Conservation (phyloP, 352 stramenopile genomes). For the Globisporangium spiculum region DNA sequence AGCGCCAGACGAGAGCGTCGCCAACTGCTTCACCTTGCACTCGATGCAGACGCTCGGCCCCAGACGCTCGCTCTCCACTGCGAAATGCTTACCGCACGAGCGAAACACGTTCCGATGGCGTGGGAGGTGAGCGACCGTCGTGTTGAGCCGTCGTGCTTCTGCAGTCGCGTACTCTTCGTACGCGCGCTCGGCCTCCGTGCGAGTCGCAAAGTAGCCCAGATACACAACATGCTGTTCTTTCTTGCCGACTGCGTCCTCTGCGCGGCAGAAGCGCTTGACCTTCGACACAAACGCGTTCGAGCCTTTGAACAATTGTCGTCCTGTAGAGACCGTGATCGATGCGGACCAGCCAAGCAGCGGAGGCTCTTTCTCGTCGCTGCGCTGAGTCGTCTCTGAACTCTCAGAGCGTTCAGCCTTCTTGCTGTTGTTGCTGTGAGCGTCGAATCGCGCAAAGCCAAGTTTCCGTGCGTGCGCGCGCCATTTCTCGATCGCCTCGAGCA, state of each 20-base stretch:
- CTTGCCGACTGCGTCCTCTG: conserved; percentile 49
- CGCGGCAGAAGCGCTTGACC: conserved; percentile 67
- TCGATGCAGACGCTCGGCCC: conserved; percentile 76
- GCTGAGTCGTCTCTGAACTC: background rate
- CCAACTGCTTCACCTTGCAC: conserved; percentile 59
- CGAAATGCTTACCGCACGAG: conserved; percentile 79
- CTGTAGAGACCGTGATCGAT: conserved; percentile 67
- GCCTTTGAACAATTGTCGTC: conserved; percentile 60
- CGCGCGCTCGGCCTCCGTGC: conserved; percentile 61
- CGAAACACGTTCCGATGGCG: conserved; percentile 59
- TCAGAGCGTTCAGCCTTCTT: background rate
- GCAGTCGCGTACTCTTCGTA: conserved; percentile 65
- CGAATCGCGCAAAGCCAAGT: conserved; percentile 46
- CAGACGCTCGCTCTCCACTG: conserved; percentile 69
- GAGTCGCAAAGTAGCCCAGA: conserved; percentile 62
- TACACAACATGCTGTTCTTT: conserved; percentile 65
- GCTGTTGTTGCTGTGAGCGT: conserved; percentile 13
- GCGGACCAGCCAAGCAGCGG: conserved; percentile 56
- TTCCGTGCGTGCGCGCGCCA: conserved; percentile 56
- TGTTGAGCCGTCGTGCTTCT: conserved; percentile 67
- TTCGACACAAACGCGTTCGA: conserved; percentile 71
- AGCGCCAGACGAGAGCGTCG: conserved; percentile 21
- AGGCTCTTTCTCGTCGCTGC: conserved; percentile 16
- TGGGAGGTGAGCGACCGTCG: conserved; percentile 51
- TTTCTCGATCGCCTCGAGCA: conserved; percentile 60